phyloP scores from a whole-genome alignment of 202 grass and related monocot species.

The Carex arenaria region DNA sequence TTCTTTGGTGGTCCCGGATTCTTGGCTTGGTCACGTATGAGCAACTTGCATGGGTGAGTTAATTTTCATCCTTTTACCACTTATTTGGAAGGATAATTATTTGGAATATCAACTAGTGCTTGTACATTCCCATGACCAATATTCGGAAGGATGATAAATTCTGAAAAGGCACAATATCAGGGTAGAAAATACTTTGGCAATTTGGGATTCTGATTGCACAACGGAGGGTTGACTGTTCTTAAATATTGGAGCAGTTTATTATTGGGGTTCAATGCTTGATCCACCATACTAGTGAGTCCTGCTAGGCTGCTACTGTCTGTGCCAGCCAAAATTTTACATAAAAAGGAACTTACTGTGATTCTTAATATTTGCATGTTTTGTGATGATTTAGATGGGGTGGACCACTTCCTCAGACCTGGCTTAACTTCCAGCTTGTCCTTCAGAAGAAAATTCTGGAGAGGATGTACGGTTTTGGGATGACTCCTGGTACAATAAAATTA shows the following conservation, averaged over 20 bases:
- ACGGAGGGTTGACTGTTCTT: not conserved
- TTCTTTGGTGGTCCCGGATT: slow-evolving; percentile 96
- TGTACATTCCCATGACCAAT: not conserved
- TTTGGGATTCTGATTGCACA: not conserved
- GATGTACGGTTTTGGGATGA: slow-evolving; percentile 89
- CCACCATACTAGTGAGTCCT: not conserved
- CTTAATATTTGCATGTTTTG: slow-evolving; percentile 4
- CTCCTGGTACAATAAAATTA: slow-evolving; percentile 39
- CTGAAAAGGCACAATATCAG: not conserved
- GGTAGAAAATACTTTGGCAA: not conserved
- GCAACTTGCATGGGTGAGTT: slow-evolving; percentile 73
- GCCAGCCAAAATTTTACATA: not conserved
- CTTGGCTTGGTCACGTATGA: slow-evolving; percentile 97
- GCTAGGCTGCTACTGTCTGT: not conserved
- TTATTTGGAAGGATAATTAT: slow-evolving; percentile 19
- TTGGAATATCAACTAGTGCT: not conserved
- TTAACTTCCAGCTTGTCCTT: slow-evolving; percentile 64
- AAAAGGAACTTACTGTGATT: not conserved
- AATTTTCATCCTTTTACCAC: not conserved
- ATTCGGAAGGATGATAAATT: not conserved
- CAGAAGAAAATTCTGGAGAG: slow-evolving; percentile 73
- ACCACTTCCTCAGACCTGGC: slow-evolving; percentile 86
- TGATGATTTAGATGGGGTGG: slow-evolving; percentile 78
- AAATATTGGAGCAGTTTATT: not conserved
- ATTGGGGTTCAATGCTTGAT: not conserved